Conservation (phyloP, 345 rosid genomes). For the Fremontodendron californicum region DNA sequence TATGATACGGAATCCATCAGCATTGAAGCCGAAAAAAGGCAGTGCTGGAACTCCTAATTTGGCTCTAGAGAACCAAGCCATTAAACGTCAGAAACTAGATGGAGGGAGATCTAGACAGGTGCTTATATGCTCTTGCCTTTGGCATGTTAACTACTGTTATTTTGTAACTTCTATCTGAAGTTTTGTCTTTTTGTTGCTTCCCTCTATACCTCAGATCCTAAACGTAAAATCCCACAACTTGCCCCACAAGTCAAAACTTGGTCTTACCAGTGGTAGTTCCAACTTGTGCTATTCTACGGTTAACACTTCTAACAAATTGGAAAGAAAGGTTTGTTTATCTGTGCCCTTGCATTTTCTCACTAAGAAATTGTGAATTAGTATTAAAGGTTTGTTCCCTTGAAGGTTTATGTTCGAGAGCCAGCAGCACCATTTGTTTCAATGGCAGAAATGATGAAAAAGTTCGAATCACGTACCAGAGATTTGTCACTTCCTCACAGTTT, state of each 20-base stretch:
- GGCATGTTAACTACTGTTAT: background rate
- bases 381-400: background rate
- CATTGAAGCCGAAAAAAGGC: slow-evolving; percentile 37
- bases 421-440: slow-evolving; percentile 57
- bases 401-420: slow-evolving; percentile 63
- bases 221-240: slow-evolving; percentile 62
- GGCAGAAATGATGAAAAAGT: slow-evolving; percentile 88
- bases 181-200: background rate
- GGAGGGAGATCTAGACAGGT: slow-evolving; percentile 93
- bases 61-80: slow-evolving; percentile 87
- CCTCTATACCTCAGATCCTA: slow-evolving; percentile 51
- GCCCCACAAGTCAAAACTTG: slow-evolving; percentile 79
- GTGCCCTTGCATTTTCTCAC: background rate
- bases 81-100: slow-evolving; percentile 93
- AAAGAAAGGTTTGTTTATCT: slow-evolving; percentile 63
- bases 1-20: slow-evolving; percentile 55
- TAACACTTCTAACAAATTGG: slow-evolving; percentile 47
- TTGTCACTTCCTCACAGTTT: slow-evolving; percentile 52
- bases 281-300: slow-evolving; percentile 37
- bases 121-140: background rate
- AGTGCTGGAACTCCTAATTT: slow-evolving; percentile 45
- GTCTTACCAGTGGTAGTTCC: slow-evolving; percentile 46
- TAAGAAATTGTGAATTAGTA: background rate
- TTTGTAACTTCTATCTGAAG: background rate
- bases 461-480: slow-evolving; percentile 80